These are phyloP conservation scores for Gentiana macrophylla DNA, from an alignment of 257 asterid genomes.

Conservation along the genomic window DNA sequence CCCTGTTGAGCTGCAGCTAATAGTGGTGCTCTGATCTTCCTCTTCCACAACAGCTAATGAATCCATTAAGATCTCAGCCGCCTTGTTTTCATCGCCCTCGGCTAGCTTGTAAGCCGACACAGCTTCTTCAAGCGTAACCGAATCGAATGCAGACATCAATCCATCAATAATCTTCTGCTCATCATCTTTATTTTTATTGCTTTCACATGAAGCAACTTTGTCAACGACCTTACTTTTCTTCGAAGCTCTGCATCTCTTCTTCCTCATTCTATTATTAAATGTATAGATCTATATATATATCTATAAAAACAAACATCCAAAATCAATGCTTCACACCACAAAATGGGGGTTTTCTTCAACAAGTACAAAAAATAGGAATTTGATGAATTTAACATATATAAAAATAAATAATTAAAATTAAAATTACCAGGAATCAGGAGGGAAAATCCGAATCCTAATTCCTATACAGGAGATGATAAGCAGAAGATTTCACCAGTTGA, in stretches of 20 bases:
- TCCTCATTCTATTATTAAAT: constrained; percentile 26
- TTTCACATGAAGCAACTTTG: neutral
- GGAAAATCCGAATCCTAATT: too few relatives aligned
- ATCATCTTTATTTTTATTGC: constrained; percentile 1
- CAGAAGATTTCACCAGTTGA: too few relatives aligned
- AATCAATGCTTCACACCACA: neutral
- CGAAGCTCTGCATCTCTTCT: constrained; percentile 44
- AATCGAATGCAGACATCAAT: constrained; percentile 36
- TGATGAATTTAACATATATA: too few relatives aligned
- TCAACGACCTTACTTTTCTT: constrained; percentile 13
- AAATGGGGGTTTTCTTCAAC: too few relatives aligned
- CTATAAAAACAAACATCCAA: neutral
- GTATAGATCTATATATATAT: neutral
- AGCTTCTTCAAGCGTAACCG: constrained; percentile 46
- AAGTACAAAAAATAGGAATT: too few relatives aligned
- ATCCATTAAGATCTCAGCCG: constrained; percentile 34
- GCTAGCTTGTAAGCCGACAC: constrained; percentile 38
- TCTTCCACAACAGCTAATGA: constrained; percentile 10
- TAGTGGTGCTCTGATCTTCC: constrained; percentile 66
- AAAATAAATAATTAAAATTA: too few relatives aligned
- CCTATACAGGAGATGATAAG: too few relatives aligned
- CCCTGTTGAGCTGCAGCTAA: constrained; percentile 52
- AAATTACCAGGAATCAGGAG: too few relatives aligned
- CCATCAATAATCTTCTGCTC: constrained; percentile 21
- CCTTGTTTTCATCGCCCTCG: constrained; percentile 32